Evolutionary conservation across 108 stramenopile genomes (phyloP).

Genomic region (Cyclotella cryptica): DNA sequence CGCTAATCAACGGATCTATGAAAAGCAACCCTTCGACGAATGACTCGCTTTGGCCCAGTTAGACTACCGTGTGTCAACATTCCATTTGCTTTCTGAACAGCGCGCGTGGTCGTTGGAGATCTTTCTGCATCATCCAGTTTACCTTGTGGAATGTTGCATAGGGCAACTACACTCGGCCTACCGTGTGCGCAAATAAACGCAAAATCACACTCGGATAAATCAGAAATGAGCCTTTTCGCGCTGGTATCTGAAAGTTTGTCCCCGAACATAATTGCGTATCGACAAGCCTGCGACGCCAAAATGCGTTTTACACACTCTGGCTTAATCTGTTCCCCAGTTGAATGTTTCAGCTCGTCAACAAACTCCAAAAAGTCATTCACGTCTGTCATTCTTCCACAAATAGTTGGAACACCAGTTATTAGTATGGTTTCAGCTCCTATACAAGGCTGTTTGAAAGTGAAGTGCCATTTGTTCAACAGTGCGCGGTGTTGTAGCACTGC

Average conservation of each 20-base stretch:
- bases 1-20: background rate
- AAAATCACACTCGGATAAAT: constrained; percentile 43
- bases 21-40: constrained; percentile 15
- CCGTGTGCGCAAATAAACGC: constrained; percentile 58
- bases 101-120: background rate
- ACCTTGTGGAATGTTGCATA: constrained; percentile 13
- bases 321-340: constrained; percentile 25
- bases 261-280: constrained; percentile 64
- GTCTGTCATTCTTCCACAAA: constrained; percentile 45
- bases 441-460: constrained; percentile 32
- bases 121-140: constrained; percentile 21
- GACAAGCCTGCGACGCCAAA: constrained; percentile 52
- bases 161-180: constrained; percentile 8
- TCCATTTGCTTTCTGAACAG: background rate
- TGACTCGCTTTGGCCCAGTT: constrained; percentile 3
- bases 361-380: constrained; percentile 46
- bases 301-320: constrained; percentile 51
- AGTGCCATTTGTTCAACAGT: constrained; percentile 51
- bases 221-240: constrained; percentile 24
- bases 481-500: constrained; percentile 23
- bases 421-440: constrained; percentile 20
- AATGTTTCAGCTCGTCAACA: constrained; percentile 32
- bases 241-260: constrained; percentile 26
- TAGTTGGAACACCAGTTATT: constrained; percentile 38
- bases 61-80: background rate